Percentiles rank a stretch among this genome's conserved stretches.
Evolutionary conservation across 306 rosid genomes (phyloP).

Genomic region (Leucaena leucocephala): DNA sequence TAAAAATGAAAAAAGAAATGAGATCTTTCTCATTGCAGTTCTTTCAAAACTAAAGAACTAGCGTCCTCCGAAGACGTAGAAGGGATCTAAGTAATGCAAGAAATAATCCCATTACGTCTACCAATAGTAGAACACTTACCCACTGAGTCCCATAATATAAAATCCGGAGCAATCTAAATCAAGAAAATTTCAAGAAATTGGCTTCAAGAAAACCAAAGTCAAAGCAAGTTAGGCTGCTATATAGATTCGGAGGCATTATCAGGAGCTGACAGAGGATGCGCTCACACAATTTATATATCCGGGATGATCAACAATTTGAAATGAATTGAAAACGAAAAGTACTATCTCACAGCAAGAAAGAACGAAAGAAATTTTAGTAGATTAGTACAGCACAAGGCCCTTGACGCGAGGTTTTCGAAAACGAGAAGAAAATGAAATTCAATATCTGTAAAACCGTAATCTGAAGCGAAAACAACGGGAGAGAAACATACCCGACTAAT

Average conservation of each 20-base stretch:
- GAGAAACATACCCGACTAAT: constrained; percentile 1
- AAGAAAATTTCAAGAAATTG: neutral
- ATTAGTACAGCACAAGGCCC: neutral
- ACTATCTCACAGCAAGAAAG: neutral
- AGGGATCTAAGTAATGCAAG: neutral
- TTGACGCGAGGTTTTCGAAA: neutral
- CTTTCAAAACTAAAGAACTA: neutral
- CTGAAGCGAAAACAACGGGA: neutral
- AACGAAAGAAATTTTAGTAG: neutral
- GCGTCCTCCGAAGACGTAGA: neutral
- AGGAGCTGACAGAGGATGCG: neutral
- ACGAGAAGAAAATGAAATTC: neutral
- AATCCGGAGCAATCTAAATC: neutral
- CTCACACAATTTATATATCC: neutral
- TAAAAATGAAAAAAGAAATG: neutral
- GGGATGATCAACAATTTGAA: neutral
- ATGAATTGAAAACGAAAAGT: neutral
- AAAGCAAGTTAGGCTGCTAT: neutral
- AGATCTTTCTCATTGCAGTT: neutral
- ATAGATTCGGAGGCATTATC: neutral
- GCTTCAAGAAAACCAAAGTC: neutral
- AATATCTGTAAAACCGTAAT: neutral
- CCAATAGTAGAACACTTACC: neutral
- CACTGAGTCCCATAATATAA: neutral
- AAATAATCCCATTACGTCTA: neutral